These are phyloP conservation scores for Myriosclerotinia curreyana DNA, from an alignment of 2,329 filamentous ascomycete genomes.

Conservation along the genomic window DNA sequence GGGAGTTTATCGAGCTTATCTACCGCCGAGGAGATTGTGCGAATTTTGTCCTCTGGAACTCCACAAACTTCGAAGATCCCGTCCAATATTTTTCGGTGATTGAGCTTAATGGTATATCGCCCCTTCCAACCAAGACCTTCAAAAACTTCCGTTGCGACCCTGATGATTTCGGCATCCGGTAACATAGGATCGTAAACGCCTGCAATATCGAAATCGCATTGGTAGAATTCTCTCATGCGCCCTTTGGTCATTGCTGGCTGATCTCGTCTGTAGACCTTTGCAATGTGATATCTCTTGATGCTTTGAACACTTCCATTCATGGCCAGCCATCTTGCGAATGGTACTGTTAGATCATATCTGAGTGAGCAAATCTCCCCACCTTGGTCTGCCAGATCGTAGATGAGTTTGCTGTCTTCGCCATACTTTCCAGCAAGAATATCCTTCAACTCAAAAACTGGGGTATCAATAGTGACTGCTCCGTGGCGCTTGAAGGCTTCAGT, in stretches of 20 bases:
- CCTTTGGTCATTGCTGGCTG: conserved; percentile 87
- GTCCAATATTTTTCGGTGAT: conserved; percentile 91
- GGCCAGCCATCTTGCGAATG: conserved; percentile 87
- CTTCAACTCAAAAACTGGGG: conserved; percentile 79
- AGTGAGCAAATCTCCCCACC: conserved; percentile 82
- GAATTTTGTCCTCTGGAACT: conserved; percentile 81
- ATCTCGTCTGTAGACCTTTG: conserved; percentile 82
- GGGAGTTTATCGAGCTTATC: conserved; percentile 94
- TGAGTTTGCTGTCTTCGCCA: conserved; percentile 88
- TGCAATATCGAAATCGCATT: conserved; percentile 96
- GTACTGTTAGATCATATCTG: conserved; percentile 84
- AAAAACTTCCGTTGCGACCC: conserved; percentile 83
- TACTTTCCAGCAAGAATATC: conserved; percentile 88
- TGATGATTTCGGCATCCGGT: conserved; percentile 84
- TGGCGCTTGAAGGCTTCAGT: conserved; percentile 79
- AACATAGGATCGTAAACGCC: conserved; percentile 87
- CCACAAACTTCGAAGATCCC: conserved; percentile 90
- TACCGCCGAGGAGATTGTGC: conserved; percentile 86
- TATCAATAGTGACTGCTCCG: conserved; percentile 76
- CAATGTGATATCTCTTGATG: conserved; percentile 94
- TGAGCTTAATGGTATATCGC: conserved; percentile 76
- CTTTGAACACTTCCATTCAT: conserved; percentile 77
- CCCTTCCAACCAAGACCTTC: conserved; percentile 72
- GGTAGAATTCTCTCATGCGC: conserved; percentile 93
- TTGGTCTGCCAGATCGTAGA: conserved; percentile 85